phyloP scores from a whole-genome alignment of 1,139 yeast species.

The Eremothecium coryli region DNA sequence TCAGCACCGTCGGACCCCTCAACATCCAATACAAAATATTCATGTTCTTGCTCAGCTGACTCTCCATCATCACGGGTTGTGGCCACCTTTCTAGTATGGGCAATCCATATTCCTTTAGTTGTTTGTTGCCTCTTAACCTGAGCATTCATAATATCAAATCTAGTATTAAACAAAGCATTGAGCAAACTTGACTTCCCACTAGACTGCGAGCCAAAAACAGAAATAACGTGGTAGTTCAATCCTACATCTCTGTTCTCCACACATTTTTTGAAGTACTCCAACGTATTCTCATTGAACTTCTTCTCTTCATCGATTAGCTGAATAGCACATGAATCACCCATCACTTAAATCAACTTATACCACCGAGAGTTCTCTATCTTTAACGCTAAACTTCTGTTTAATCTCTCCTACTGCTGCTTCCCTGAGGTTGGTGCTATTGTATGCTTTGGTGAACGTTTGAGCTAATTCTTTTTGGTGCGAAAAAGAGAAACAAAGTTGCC shows the following conservation, averaged over 20 bases:
- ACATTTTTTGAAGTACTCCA: conserved; percentile 32
- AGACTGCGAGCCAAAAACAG: conserved; percentile 95
- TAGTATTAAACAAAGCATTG: conserved; percentile 75
- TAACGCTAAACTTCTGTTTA: too few species aligned
- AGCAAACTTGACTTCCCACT: conserved; percentile 92
- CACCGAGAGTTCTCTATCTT: too few species aligned
- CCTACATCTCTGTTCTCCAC: conserved; percentile 41
- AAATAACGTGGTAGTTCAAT: conserved; percentile 74
- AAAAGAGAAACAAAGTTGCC: too few species aligned
- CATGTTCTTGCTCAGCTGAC: conserved; percentile 19
- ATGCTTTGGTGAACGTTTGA: too few species aligned
- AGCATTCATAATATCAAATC: conserved; percentile 91
- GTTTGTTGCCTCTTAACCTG: conserved; percentile 62
- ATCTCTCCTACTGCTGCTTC: too few species aligned
- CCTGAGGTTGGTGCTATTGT: too few species aligned
- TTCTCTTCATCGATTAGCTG: conserved; percentile 79
- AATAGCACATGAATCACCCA: conserved; percentile 20
- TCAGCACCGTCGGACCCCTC: conserved; percentile 98
- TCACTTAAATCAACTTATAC: too few species aligned
- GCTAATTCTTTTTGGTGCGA: too few species aligned
- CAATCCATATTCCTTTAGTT: conserved; percentile 93
- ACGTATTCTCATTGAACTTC: conserved; percentile 40
- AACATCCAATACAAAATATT: conserved; percentile 83
- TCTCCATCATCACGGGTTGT: conserved; percentile 15
- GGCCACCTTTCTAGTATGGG: conserved; percentile 46